Base-by-base conservation (phyloP, 768 basidiomycete genomes). In the Mrakia hoshinonis region DNA sequence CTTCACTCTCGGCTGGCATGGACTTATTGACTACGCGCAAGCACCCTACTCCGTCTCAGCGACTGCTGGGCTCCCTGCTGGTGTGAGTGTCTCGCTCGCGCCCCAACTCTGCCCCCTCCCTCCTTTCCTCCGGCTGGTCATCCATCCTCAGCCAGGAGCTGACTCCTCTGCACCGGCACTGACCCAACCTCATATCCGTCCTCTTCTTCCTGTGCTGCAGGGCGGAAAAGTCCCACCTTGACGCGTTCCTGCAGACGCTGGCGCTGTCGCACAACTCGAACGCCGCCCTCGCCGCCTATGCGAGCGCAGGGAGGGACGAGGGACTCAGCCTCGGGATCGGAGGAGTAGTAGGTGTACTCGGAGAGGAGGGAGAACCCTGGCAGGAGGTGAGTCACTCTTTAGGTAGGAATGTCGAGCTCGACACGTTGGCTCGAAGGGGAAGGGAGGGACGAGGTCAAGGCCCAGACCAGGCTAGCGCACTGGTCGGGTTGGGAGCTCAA, bases 141-240 rank as follows among this genome's bases (percentile, higher is more conserved):
- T 55, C 54, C 43, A 4, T n/a, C 51, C 26, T 24, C 29, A 26
- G 10, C 15, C 43, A n/a, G n/a, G n/a, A n/a, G n/a, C n/a, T n/a
- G n/a, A n/a, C n/a, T 10, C 54, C 11, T 12, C 10, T 20, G 13
- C n/a, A 1, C 4, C 60, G 26, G 13, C 31, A 4, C 68, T 47
- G 46, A 26, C 29, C 48, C 34, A 20, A 52, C 38, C 36, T 18
- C 29, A 48, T 54, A 11, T 31, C 1, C 15, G 10, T 20, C 9
- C n/a, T 29, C n/a, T 18, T 46, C 22, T 18, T 11, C 24, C 47
- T 13, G 58, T 52, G 10, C 22, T 15, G 9, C 48, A 73, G 72
- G 24, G 60, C 72, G 6, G 72, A 73, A 31, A 73, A 73, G 49
- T 48, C 67, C 22, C 67, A 73, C 43, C n/a, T 73, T 31, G 72